Evolutionary conservation across 495 filamentous ascomycete species (phyloP).

Genomic region (Lasiosphaeris hirsuta): DNA sequence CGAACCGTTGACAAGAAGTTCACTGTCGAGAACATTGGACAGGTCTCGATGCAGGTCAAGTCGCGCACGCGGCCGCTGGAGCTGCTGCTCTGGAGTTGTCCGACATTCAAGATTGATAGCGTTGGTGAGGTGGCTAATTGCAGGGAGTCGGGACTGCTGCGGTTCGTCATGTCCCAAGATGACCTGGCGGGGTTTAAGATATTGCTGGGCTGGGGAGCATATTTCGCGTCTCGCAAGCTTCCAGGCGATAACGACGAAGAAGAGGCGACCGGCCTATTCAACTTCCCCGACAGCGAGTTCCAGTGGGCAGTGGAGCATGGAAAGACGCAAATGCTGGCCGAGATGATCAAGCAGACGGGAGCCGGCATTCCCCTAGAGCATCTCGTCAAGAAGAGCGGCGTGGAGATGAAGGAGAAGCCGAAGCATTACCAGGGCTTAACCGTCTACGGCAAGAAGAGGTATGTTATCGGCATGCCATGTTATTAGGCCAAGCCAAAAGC

Average conservation of each 20-base stretch:
- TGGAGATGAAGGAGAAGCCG: conserved; percentile 56
- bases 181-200: conserved; percentile 33
- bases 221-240: conserved; percentile 23
- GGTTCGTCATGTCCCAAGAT: conserved; percentile 35
- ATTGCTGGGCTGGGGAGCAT: conserved; percentile 33
- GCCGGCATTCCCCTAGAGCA: conserved; percentile 63
- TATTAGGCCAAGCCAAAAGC: too few relatives aligned
- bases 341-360: conserved; percentile 48
- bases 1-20: conserved; percentile 56
- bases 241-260: conserved; percentile 16
- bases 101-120: conserved; percentile 6
- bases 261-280: conserved; percentile 29
- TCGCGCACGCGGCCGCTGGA: conserved; percentile 50
- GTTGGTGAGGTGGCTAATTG: conserved; percentile 14
- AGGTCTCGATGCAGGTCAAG: conserved; percentile 59
- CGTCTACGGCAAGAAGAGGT: conserved; percentile 68
- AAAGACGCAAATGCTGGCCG: conserved; percentile 37
- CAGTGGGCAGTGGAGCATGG: conserved; percentile 27
- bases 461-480: conserved; percentile 29
- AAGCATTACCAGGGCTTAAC: conserved; percentile 68
- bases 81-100: conserved; percentile 37
- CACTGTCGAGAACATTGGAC: conserved; percentile 68
- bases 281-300: conserved; percentile 32
- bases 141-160: conserved; percentile 15
- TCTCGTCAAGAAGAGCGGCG: conserved; percentile 56